These are phyloP conservation scores for Apium graveolens DNA, from an alignment of 129 eudicot genomes.

Conservation along the genomic window DNA sequence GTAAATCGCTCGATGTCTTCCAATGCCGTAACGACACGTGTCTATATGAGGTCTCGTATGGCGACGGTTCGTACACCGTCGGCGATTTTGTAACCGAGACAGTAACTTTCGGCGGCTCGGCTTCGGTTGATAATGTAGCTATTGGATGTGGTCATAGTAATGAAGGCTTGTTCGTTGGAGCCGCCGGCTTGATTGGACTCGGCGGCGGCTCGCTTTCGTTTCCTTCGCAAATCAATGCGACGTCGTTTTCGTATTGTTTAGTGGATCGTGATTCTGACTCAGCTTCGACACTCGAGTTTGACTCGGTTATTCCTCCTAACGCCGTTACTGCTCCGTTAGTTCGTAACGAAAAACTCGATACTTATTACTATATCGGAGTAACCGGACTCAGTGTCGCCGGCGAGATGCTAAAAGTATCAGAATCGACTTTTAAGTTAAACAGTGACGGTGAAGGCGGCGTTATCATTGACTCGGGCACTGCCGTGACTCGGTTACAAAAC, in stretches of 20 bases:
- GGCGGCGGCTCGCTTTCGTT: constrained; percentile 83
- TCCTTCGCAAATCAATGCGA: constrained; percentile 70
- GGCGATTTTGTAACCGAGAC: constrained; percentile 81
- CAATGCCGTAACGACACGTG: constrained; percentile 73
- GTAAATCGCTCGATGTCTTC: constrained; percentile 70
- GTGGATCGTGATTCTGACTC: constrained; percentile 81
- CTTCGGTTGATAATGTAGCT: constrained; percentile 44
- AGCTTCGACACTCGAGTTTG: constrained; percentile 65
- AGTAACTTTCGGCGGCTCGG: constrained; percentile 42
- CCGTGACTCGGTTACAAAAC: constrained; percentile 62
- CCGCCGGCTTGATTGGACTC: constrained; percentile 87
- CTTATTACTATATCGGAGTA: constrained; percentile 62
- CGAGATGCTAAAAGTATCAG: constrained; percentile 26
- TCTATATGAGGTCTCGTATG: constrained; percentile 82
- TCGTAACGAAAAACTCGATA: constrained; percentile 37
- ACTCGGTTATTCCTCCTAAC: constrained; percentile 34
- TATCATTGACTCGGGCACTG: constrained; percentile 85
- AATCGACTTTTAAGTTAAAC: constrained; percentile 33
- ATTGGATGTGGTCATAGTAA: constrained; percentile 90
- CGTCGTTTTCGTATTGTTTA: constrained; percentile 70
- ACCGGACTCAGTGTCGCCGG: constrained; percentile 71
- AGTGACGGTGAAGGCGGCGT: constrained; percentile 65
- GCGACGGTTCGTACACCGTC: constrained; percentile 90
- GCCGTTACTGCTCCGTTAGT: constrained; percentile 60
- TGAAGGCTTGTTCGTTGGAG: constrained; percentile 84